A percentile compares a stretch with the other conserved stretches of the same genome.
phyloP scores from a whole-genome alignment of 2,329 filamentous ascomycete genomes.

The Trichocomaceae sp. region DNA sequence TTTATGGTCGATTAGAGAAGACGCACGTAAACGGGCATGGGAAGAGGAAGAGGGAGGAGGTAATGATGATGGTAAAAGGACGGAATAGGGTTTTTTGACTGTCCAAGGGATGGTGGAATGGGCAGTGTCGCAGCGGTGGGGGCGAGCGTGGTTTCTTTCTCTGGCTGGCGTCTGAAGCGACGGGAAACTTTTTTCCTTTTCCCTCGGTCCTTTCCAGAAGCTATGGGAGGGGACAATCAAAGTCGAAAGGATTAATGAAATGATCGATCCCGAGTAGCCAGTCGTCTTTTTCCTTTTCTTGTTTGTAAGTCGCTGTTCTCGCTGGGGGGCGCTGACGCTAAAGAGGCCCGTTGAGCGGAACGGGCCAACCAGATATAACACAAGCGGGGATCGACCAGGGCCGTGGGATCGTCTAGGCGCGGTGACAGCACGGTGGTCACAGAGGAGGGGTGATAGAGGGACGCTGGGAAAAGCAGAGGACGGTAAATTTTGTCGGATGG shows the following conservation, averaged over 20 bases:
- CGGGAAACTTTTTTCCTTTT: neutral
- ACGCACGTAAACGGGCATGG: constrained; percentile 12
- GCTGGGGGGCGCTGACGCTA: constrained; percentile 6
- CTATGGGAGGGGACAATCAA: neutral
- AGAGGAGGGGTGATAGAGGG: too few relatives aligned
- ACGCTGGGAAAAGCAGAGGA: too few relatives aligned
- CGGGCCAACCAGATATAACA: constrained; percentile 7
- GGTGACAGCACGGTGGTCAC: neutral
- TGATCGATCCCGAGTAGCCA: neutral
- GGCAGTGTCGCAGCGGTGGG: neutral
- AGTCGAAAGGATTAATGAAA: neutral
- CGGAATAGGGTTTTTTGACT: constrained; percentile 13
- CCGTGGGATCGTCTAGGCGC: constrained; percentile 5
- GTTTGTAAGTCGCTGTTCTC: neutral
- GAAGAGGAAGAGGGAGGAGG: constrained; percentile 9
- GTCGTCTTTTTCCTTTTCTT: neutral
- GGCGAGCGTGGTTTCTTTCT: neutral
- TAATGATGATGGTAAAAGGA: constrained; percentile 15
- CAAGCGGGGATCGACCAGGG: constrained; percentile 8
- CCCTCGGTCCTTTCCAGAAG: neutral
- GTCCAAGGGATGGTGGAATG: constrained; percentile 6
- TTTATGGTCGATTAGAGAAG: constrained; percentile 3
- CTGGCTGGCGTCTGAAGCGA: too few relatives aligned
- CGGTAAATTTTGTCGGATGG: too few relatives aligned
- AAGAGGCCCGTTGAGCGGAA: neutral